A percentile compares a stretch with the other conserved stretches of the same genome.
These are phyloP conservation scores for Musa acuminata DNA, from an alignment of 176 grass and related monocot genomes.

Conservation along the genomic window DNA sequence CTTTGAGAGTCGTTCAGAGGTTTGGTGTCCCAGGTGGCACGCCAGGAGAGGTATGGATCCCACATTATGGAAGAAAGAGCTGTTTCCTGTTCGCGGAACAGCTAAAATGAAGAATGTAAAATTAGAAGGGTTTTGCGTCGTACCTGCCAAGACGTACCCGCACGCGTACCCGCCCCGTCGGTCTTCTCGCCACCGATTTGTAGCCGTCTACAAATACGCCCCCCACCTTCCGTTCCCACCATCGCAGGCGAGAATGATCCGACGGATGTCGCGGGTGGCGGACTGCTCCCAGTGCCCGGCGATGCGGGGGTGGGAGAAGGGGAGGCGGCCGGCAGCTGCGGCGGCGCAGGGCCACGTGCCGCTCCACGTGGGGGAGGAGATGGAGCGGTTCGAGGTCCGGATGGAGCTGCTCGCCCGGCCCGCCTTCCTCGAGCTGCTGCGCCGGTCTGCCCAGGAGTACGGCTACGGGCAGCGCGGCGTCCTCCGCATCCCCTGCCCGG, in stretches of 20 bases:
- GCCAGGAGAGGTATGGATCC: too few relatives aligned
- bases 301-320: slow-evolving; percentile 16
- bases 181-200: too few relatives aligned
- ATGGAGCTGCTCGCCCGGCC: slow-evolving; percentile 51
- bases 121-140: too few relatives aligned
- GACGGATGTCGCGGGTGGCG: slow-evolving; percentile 53
- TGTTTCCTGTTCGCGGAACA: too few relatives aligned
- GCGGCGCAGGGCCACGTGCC: slow-evolving; percentile 53
- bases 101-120: too few relatives aligned
- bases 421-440: slow-evolving; percentile 52
- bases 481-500: slow-evolving; percentile 57
- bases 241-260: slow-evolving; percentile 44
- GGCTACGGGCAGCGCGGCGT: slow-evolving; percentile 64
- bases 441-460: slow-evolving; percentile 60
- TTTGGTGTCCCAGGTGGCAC: too few relatives aligned
- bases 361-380: slow-evolving; percentile 73
- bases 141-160: too few relatives aligned
- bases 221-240: background rate
- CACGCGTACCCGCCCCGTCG: too few relatives aligned
- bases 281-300: slow-evolving; percentile 43
- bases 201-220: background rate
- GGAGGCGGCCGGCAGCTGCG: slow-evolving; percentile 15
- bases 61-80: too few relatives aligned
- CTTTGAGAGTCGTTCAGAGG: too few relatives aligned
- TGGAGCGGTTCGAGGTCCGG: slow-evolving; percentile 62